Base-by-base conservation (phyloP, 352 stramenopile species). In the Aphanomyces stellatus region DNA sequence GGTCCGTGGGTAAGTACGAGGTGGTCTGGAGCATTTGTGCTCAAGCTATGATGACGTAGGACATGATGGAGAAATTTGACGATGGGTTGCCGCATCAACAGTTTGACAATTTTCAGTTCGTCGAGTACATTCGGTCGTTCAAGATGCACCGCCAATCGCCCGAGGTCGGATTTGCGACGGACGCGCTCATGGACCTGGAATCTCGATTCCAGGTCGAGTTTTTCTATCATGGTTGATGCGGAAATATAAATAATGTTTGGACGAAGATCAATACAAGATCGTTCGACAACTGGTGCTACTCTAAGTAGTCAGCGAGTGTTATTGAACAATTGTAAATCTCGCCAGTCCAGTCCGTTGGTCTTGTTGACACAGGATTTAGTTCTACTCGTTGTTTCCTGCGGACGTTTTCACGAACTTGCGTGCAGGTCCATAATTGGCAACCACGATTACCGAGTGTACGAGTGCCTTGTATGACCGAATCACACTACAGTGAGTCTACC, bases 51-150 rank as follows among this genome's bases (percentile, higher is more conserved):
- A 19, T 25, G 60, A n/a, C 17, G 13, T 28, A 81, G 75, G 77
- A 87, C 41, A 70, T 79, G 5, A 89, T 93, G 80, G 74, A 85
- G 31, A 65, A 85, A 40, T 90, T 83, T 65, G 74, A 88, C 46
- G 76, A 85, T 49, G 62, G 71, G 28, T 71, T 93, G 13, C 80
- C 81, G 0, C 55, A 59, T 37, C 80, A 81, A 19, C 77, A 67
- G 15, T 91, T 91, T 35, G 79, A 88, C 61, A 93, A 93, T 53
- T 91, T 93, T 59, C 81, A 88, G 69, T 91, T 90, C 46, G 78
- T 93, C 6, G 76, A 90, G 34, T 86, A 82, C 33, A 81, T 74
- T 46, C 35, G 74, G 42, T 70, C 88, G 35, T 76, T 87, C 57
- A 72, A 71, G 40, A 66, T 77, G 19, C 82, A 85, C 51, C 60